Evolutionary conservation across 305 asterid genomes (phyloP), one percentile per base, ranked within the genome.

Genomic region (Solanum hybrid): DNA sequence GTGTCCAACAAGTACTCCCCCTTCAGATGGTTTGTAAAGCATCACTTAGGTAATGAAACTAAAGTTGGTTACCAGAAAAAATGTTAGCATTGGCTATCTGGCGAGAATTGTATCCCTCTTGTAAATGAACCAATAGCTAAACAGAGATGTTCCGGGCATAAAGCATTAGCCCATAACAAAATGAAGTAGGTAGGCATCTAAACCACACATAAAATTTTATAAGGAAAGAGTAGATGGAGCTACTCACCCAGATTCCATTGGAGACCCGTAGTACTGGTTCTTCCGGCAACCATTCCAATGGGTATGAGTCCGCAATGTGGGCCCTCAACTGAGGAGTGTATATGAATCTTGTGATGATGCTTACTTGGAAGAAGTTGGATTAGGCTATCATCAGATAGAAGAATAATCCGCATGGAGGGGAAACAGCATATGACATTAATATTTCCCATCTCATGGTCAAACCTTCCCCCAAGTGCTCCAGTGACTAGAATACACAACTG

Each of bases 401-500:
- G 98, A 92, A 95, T 89, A 89, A 97, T 94, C 79, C 93, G 92
- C 45, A 90, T 91, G 91, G 90, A 89, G 14, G 98, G 91, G 93
- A 97, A 97, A 86, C 79, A 93, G 86, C 94, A 97, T 33, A 96
- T 89, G 8, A 96, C 96, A 26, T 97, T 96, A 91, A 95, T 95
- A 88, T 97, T 97, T 88, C 98, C 99, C 90, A 93, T 91, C 93
- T 97, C 99, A 75, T 97, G 99, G 91, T 97, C 99, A 90, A 96
- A 97, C 92, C 99, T 95, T 91, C 99, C 99, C 90, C 99, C 99
- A 83, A 96, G 98, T 75, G 98, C 99, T 90, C 99, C 99, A 38
- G 95, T 94, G 88, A 92, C 98, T 89, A 96, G 98, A 91, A 97
- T 93, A 94, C 95, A 94, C 79, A 95, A n/a, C 99, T 96, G 96